Evolutionary conservation across 768 basidiomycete genomes (phyloP).

Genomic region (Termitomyces sp.): DNA sequence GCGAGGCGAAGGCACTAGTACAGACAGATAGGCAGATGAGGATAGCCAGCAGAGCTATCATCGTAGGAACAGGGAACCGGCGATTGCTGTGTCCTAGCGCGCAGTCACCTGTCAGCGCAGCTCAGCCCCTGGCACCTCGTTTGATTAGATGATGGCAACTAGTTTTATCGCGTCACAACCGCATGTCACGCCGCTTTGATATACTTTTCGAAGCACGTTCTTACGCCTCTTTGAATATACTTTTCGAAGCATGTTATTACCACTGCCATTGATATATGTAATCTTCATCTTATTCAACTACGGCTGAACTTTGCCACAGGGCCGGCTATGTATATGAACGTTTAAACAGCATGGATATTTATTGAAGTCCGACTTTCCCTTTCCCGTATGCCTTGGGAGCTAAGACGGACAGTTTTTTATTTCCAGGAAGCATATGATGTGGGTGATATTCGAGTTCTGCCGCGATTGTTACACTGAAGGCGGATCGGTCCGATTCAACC

Average conservation of each 20-base stretch:
- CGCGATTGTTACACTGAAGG: background rate
- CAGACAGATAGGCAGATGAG: background rate
- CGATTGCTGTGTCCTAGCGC: background rate
- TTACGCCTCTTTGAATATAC: no score
- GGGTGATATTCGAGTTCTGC: background rate
- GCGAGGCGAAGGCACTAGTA: background rate
- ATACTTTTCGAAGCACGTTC: background rate
- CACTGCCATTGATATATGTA: background rate
- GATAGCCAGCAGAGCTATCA: background rate
- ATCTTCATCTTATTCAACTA: no score
- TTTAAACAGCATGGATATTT: no score
- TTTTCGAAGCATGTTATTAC: background rate
- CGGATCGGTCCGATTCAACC: background rate
- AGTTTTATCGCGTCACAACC: background rate
- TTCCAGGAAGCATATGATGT: background rate
- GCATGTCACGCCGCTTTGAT: background rate
- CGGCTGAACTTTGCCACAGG: no score
- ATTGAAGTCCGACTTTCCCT: background rate
- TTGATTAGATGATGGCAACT: background rate
- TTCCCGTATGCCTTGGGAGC: background rate
- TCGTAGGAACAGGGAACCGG: background rate
- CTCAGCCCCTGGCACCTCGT: slow-evolving; percentile 4
- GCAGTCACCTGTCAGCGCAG: background rate
- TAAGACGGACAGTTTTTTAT: background rate
- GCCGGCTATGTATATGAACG: no score